phyloP scores from a whole-genome alignment of 176 grass and related monocot genomes.

The Oryza glaberrima region DNA sequence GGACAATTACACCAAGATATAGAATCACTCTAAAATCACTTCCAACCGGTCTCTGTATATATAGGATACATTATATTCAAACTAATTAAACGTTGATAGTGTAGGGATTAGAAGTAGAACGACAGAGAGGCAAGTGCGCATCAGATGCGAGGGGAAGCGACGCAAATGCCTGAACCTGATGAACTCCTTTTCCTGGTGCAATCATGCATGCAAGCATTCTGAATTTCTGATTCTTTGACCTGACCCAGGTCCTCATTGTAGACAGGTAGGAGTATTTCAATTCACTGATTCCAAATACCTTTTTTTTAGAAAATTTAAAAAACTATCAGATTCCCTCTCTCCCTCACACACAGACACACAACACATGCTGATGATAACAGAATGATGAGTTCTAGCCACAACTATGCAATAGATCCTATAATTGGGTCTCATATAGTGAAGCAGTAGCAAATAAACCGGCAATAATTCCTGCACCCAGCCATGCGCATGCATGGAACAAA shows the following conservation, averaged over 20 bases:
- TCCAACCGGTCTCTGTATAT: too few species aligned
- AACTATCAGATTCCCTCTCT: not conserved
- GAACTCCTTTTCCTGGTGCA: not conserved
- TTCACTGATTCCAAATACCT: not conserved
- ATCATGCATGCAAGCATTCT: not conserved
- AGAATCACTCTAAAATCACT: too few species aligned
- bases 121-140: too few species aligned
- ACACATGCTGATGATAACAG: not conserved
- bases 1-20: too few species aligned
- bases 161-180: not conserved
- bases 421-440: too few species aligned
- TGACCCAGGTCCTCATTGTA: not conserved
- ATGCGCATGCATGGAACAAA: not conserved
- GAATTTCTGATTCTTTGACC: conserved; percentile 1
- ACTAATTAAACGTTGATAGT: too few species aligned
- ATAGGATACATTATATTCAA: too few species aligned
- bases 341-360: not conserved
- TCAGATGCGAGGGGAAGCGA: too few species aligned
- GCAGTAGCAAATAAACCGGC: not conserved
- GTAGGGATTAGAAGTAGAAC: too few species aligned
- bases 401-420: too few species aligned
- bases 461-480: conserved; percentile 1
- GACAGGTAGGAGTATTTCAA: not conserved
- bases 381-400: not conserved
- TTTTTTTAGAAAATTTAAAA: not conserved